phyloP scores from a whole-genome alignment of 2,329 filamentous ascomycete species.

The Clonostachys sp. region DNA sequence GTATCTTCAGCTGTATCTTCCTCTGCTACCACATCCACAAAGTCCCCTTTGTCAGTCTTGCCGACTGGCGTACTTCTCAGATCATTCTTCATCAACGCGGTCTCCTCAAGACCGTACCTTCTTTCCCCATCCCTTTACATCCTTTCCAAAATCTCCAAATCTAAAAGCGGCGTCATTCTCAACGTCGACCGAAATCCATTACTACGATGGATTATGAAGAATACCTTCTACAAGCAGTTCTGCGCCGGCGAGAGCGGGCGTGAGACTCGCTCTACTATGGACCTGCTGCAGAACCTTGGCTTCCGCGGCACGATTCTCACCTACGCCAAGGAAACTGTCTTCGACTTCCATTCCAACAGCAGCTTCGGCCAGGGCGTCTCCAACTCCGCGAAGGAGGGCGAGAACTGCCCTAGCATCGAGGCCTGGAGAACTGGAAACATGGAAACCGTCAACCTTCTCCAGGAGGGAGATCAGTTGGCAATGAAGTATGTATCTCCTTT shows the following conservation, averaged over 20 bases:
- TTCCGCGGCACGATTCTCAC: constrained; percentile 54
- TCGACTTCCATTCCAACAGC: constrained; percentile 25
- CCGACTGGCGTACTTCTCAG: not conserved
- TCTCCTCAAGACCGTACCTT: not conserved
- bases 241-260: constrained; percentile 44
- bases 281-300: constrained; percentile 38
- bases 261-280: constrained; percentile 38
- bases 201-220: constrained; percentile 38
- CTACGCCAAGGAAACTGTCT: constrained; percentile 39
- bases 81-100: not conserved
- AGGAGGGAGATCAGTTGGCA: constrained; percentile 27
- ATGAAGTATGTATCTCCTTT: constrained; percentile 23
- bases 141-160: not conserved
- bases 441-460: constrained; percentile 21
- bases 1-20: too few species aligned
- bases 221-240: constrained; percentile 51
- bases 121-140: not conserved
- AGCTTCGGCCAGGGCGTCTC: constrained; percentile 9
- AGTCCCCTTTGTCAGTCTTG: not conserved
- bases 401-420: constrained; percentile 21
- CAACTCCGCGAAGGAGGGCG: constrained; percentile 19
- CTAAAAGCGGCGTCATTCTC: constrained; percentile 21
- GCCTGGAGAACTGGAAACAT: constrained; percentile 24
- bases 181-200: constrained; percentile 45
- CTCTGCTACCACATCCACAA: not conserved